phyloP scores from a whole-genome alignment of 2,329 filamentous ascomycete genomes.

The Dryadomyces sulphureus region DNA sequence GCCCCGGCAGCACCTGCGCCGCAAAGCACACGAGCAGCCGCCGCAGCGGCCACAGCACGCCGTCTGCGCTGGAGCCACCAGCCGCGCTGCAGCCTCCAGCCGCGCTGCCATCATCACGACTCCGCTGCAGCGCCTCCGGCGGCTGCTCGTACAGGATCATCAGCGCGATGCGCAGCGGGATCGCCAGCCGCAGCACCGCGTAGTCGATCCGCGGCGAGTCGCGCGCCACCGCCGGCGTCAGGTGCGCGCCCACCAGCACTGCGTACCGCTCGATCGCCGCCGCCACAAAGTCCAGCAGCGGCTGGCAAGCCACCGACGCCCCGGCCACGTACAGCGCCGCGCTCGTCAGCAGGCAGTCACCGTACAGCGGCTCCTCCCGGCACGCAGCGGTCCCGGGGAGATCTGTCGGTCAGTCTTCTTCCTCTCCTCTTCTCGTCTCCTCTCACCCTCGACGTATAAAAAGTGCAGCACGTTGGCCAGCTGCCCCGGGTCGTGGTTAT shows the following conservation, averaged over 20 bases:
- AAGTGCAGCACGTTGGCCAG: slow-evolving; percentile 13
- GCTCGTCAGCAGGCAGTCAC: slow-evolving; percentile 11
- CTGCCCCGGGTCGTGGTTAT: slow-evolving; percentile 8
- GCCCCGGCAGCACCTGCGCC: slow-evolving; percentile 11
- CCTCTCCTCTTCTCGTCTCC: background rate
- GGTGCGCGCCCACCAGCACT: slow-evolving; percentile 8
- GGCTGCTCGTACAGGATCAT: slow-evolving; percentile 15
- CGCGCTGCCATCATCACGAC: background rate
- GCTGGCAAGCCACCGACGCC: slow-evolving; percentile 11
- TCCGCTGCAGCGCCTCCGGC: background rate
- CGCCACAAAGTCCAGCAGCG: slow-evolving; percentile 24
- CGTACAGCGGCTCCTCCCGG: slow-evolving; percentile 8
- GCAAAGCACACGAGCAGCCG: slow-evolving; percentile 14
- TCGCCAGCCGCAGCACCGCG: slow-evolving; percentile 11
- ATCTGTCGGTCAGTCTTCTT: slow-evolving; percentile 1
- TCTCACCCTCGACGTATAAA: slow-evolving; percentile 15
- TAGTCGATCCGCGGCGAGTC: slow-evolving; percentile 25
- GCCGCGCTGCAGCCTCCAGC: too few species aligned
- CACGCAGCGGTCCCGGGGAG: slow-evolving; percentile 10
- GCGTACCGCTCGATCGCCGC: slow-evolving; percentile 38
- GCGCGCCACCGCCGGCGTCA: background rate
- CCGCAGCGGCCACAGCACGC: slow-evolving; percentile 11
- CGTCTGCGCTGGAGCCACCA: background rate
- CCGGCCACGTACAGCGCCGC: slow-evolving; percentile 15
- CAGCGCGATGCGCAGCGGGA: slow-evolving; percentile 12